Base-by-base conservation (phyloP, 2,329 filamentous ascomycete genomes). In the Colletotrichum graminicola region DNA sequence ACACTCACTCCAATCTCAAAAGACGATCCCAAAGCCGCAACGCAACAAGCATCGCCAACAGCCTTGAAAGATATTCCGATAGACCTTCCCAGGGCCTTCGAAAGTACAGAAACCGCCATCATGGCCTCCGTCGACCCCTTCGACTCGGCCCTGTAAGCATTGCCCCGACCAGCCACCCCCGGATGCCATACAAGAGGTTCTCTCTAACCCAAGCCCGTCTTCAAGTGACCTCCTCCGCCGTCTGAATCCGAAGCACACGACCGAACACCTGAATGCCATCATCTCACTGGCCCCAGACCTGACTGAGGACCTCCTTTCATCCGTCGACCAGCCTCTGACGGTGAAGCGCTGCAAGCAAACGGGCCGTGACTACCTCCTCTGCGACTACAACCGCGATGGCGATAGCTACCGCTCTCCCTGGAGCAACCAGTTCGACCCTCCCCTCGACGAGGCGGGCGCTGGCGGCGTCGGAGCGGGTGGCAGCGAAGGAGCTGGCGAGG, bases 331-430 rank as follows among this genome's bases (percentile, higher is more conserved):
- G 82, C 96, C 96, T 32, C 91, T 99, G 68, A 91, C 93, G 71
- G 89, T 97, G 74, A 91, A 92, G 77, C 92, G 93, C 75, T 98
- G 96, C 87, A 90, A 90, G 76, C 93, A 95, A 83, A 93, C 94
- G 41, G 94, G 94, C 77, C 93, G 95, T 76, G 96, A 98, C 84
- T 99, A 97, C 86, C 90, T 99, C 62, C 93, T 98, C 78, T 99
- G 96, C 87, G 96, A 99, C 88, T 99, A 99, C 89, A 99, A 99
- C 88, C 95, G 96, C 75, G 96, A 99, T 83, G 96, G 96, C 74
- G 95, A 98, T 85, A 97, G 93, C 84, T 97, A 97, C 88, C 93
- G 96, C 74, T 97, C 94, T 75, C 96, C 96, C n/a, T 99, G 96
- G 96, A 96, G 92, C 84, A 98, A 98, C 84, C 93, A 97, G 83